Evolutionary conservation across 140 eudicot species (phyloP), one percentile per base, ranked within the genome.

Genomic region (Stevia rebaudiana): DNA sequence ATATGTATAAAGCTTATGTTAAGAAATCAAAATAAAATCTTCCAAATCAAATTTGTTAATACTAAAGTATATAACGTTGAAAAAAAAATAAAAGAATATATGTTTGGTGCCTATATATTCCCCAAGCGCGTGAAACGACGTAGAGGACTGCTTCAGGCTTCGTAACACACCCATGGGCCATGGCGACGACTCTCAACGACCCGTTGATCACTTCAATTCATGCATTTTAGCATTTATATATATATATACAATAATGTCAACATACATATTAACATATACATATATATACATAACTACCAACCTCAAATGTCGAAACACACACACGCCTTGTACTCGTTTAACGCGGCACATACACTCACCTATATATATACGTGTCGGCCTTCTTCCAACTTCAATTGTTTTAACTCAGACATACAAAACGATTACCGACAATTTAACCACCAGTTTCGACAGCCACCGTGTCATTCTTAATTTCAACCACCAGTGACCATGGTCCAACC

Each of bases 281-380:
- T 1, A 55, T 10, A 55, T 30, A 55, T 6, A 53, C 11, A 9
- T 8, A 28, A 2, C 4, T 28, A 28, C 33, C 33, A 28, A 28
- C 33, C 33, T 28, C 33, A 1, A 4, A 4, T 28, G 33, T 28
- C 58, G 56, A 68, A 55, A 3, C 12, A 50, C 11, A 8, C 49
- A 58, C 74, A 58, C 74, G 60, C 18, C 36, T 4, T 69, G 8
- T 69, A 58, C 67, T 69, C 74, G 67, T 21, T 69, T 55, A 70
- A 70, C 75, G 75, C 75, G 75, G 68, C 61, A 54, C 40, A 44
- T 25, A 70, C 75, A 21, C 61, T 31, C 51, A 21, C 52, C 17
- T 70, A 70, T 44, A 61, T 28, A 28, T 1, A 46, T 1, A 36
- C 61, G 33, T 46, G 75, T 70, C 75, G 75, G 61, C 58, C 49